phyloP scores from a whole-genome alignment of 257 asterid genomes.

The Osmanthus fragrans region DNA sequence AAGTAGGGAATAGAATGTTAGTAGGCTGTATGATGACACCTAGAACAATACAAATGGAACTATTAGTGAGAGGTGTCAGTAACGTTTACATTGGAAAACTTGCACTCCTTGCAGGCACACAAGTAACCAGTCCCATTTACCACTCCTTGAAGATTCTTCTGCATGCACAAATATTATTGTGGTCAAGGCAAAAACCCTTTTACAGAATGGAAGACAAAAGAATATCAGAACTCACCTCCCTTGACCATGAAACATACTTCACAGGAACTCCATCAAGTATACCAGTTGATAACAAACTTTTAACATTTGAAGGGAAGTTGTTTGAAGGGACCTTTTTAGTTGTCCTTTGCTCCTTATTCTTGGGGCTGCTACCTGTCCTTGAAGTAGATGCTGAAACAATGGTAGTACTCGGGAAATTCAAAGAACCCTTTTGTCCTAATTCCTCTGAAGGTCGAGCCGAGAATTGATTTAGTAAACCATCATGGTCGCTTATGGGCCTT shows the following conservation, averaged over 20 bases:
- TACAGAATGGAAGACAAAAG: slow-evolving; percentile 1
- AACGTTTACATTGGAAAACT: slow-evolving; percentile 55
- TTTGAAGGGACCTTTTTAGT: slow-evolving; percentile 42
- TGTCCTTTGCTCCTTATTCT: slow-evolving; percentile 49
- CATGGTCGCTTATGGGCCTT: slow-evolving; percentile 39
- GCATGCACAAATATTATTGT: slow-evolving; percentile 30
- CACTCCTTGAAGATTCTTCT: slow-evolving; percentile 70
- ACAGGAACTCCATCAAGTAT: slow-evolving; percentile 88
- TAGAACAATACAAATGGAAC: background rate
- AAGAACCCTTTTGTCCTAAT: slow-evolving; percentile 28
- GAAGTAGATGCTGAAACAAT: slow-evolving; percentile 36
- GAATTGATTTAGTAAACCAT: slow-evolving; percentile 41
- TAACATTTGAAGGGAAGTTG: slow-evolving; percentile 76
- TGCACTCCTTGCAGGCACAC: slow-evolving; percentile 75
- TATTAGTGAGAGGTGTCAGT: background rate
- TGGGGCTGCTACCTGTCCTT: slow-evolving; percentile 32
- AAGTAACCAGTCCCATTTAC: slow-evolving; percentile 68
- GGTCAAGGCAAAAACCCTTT: background rate
- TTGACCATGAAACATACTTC: slow-evolving; percentile 86
- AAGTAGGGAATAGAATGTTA: slow-evolving; percentile 22
- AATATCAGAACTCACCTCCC: slow-evolving; percentile 55
- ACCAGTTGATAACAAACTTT: slow-evolving; percentile 71
- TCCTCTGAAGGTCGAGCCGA: slow-evolving; percentile 37
- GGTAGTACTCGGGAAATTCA: slow-evolving; percentile 31
- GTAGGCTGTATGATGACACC: slow-evolving; percentile 7